Percentiles rank a stretch among this genome's conserved stretches.
Evolutionary conservation across 495 filamentous ascomycete species (phyloP).

Genomic region (Aspergillus funiculosus): DNA sequence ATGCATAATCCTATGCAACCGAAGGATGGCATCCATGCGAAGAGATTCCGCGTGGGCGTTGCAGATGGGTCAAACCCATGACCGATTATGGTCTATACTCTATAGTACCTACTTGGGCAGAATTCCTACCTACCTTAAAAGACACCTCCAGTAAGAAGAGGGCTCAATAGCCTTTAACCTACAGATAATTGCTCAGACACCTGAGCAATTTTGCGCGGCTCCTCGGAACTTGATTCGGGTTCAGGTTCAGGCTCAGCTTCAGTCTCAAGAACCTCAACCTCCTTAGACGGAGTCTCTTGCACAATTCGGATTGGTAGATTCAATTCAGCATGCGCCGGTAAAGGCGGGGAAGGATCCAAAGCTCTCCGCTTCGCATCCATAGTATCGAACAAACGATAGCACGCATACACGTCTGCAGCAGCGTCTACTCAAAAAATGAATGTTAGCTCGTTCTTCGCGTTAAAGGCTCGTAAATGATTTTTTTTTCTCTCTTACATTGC

Average conservation of each 20-base stretch:
- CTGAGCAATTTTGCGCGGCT: too few species aligned
- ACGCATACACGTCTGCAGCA: constrained; percentile 77
- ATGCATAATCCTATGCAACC: too few species aligned
- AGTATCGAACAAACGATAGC: constrained; percentile 62
- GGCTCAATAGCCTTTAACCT: too few species aligned
- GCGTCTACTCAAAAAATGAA: constrained; percentile 50
- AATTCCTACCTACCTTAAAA: too few species aligned
- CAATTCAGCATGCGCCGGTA: constrained; percentile 61
- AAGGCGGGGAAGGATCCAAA: constrained; percentile 62
- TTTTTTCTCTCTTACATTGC: constrained; percentile 52
- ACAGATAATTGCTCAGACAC: too few species aligned
- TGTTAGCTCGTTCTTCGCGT: neutral
- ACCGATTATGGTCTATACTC: too few species aligned
- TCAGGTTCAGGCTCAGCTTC: neutral
- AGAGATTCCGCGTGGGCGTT: too few species aligned
- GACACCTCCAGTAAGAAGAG: too few species aligned
- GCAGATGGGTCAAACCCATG: too few species aligned
- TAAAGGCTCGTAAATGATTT: neutral
- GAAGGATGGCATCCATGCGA: too few species aligned
- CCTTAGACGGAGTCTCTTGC: constrained; percentile 23
- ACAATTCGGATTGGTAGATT: constrained; percentile 53
- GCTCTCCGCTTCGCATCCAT: constrained; percentile 60
- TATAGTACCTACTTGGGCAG: too few species aligned
- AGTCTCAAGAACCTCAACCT: constrained; percentile 9
- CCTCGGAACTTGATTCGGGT: too few species aligned